A percentile compares a stretch with the other conserved stretches of the same genome.
Evolutionary conservation across 2,329 filamentous ascomycete species (phyloP).

Genomic region (Bipolaris sorokiniana): DNA sequence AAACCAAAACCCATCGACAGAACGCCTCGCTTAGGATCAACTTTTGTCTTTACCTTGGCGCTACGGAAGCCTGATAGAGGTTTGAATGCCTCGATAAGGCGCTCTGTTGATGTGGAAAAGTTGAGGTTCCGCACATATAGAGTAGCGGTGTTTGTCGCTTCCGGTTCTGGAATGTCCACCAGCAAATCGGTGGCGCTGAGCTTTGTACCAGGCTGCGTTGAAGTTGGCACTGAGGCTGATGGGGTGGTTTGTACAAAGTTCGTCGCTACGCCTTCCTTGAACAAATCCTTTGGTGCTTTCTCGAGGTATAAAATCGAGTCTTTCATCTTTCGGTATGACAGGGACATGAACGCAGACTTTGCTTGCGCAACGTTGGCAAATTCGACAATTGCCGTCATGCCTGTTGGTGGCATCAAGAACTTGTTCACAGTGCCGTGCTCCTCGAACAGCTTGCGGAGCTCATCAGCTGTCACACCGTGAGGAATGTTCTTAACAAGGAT

Average conservation of each 20-base stretch:
- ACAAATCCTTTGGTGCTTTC: constrained; percentile 86
- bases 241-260: constrained; percentile 46
- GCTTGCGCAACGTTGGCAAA: constrained; percentile 80
- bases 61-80: constrained; percentile 86
- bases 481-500: constrained; percentile 96
- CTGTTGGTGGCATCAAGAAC: constrained; percentile 89
- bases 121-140: constrained; percentile 94
- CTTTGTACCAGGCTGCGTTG: constrained; percentile 53
- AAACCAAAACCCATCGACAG: constrained; percentile 97
- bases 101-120: constrained; percentile 82
- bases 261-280: constrained; percentile 53
- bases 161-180: constrained; percentile 61
- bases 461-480: constrained; percentile 78
- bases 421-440: constrained; percentile 81
- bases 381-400: constrained; percentile 92
- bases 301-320: constrained; percentile 92
- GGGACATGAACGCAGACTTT: constrained; percentile 78
- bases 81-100: constrained; percentile 77
- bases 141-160: constrained; percentile 71
- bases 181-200: constrained; percentile 73
- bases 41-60: constrained; percentile 89
- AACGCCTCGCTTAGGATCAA: constrained; percentile 86
- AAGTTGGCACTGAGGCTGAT: constrained; percentile 31
- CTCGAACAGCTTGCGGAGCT: constrained; percentile 81
- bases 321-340: constrained; percentile 90